Base-by-base conservation (phyloP, 2,329 filamentous ascomycete genomes). In the Trichoderma brevicompactum region DNA sequence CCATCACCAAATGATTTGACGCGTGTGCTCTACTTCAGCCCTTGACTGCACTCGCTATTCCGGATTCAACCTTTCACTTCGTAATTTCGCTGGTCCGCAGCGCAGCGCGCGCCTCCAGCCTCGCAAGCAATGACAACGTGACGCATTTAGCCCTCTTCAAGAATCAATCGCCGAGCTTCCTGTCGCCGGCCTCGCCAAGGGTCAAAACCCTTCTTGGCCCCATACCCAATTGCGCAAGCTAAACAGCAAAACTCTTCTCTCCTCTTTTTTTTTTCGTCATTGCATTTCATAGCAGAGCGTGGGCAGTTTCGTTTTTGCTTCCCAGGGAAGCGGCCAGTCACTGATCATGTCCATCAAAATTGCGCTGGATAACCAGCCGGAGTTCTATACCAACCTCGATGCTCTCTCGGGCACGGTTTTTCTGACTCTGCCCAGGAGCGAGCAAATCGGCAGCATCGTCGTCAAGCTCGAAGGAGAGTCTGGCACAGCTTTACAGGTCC, bases 381-480 rank as follows among this genome's bases (percentile, higher is more conserved):
- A 87, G 70, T 90, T 90, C 80, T 92, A 90, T 77, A 94, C 92
- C 59, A 94, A 94, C 74, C 87, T 94, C 71, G 92, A 94, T 76
- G 79, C 85, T 67, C 84, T 95, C 66, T 83, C 81, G 36, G 92
- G 92, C 62, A 82, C 83, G 66, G 78, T 89, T 34, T 73, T 87
- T 56, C 76, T 89, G 36, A 75, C 72, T 19, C 77, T 89, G 68
- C 87, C 84, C 59, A 89, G 89, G 69, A 79, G 90, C 62, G 91
- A 94, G 75, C 82, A 85, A 64, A 83, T 94, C 56, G 86, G 87
- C 55, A 90, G 87, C 60, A 88, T 95, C 68, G 82, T 92, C 43
- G 91, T 94, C 72, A 95, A 95, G 80, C 85, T 95, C 38, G 92
- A 95, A 74, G 92, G 92, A 70, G 91, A 95, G 78, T 88, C 88